Evolutionary conservation across 2,329 filamentous ascomycete genomes (phyloP).

Genomic region (Calonectria crousiana): DNA sequence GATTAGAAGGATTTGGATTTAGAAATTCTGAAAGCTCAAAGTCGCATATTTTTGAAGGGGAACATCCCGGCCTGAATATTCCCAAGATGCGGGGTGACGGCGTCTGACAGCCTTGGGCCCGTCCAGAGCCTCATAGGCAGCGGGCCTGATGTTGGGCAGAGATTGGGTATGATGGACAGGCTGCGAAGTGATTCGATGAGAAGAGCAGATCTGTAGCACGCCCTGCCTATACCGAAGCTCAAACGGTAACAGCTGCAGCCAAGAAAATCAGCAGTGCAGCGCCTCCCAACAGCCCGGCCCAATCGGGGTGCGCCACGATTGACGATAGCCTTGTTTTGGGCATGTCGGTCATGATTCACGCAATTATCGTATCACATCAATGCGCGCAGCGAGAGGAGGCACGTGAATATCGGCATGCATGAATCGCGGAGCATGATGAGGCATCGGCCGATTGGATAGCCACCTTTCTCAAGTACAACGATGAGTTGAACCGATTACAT

Average conservation of each 20-base stretch:
- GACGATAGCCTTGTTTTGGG: background rate
- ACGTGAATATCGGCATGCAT: constrained; percentile 1
- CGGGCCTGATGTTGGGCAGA: constrained; percentile 10
- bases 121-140: constrained; percentile 3
- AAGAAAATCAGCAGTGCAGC: constrained; percentile 1
- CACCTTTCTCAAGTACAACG: background rate
- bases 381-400: background rate
- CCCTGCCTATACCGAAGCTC: background rate
- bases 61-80: background rate
- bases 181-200: constrained; percentile 2
- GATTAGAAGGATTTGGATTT: background rate
- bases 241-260: background rate
- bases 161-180: constrained; percentile 11
- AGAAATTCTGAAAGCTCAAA: background rate
- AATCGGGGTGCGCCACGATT: background rate
- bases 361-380: constrained; percentile 1
- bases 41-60: background rate
- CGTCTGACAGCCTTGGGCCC: background rate
- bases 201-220: background rate
- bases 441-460: background rate
- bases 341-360: constrained; percentile 1
- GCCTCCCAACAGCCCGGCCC: background rate
- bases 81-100: background rate
- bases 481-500: background rate
- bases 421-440: background rate